phyloP scores from a whole-genome alignment of 176 grass and related monocot genomes.

The Eremochloa ophiuroides region DNA sequence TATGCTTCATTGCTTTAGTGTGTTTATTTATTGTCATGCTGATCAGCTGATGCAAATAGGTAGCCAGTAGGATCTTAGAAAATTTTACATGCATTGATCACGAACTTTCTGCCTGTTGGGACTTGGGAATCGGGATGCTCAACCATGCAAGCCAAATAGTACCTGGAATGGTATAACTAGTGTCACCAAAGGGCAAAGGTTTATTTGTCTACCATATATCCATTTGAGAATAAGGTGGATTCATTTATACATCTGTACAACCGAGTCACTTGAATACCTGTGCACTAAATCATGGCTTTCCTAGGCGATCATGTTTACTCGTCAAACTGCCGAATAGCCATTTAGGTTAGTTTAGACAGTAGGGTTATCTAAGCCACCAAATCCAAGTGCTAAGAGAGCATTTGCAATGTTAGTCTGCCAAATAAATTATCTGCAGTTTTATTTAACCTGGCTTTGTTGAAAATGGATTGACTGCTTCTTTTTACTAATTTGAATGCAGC shows the following conservation, averaged over 20 bases:
- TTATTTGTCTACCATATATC: background rate
- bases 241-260: background rate
- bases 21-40: background rate
- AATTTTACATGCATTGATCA: background rate
- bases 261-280: background rate
- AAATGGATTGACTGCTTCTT: background rate
- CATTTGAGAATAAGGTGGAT: background rate
- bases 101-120: background rate
- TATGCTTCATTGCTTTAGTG: background rate
- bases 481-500: conserved; percentile 19
- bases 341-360: background rate
- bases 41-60: background rate
- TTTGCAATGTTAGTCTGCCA: background rate
- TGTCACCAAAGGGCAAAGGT: background rate
- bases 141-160: background rate
- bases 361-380: background rate
- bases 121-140: too few species aligned
- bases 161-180: background rate
- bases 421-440: background rate
- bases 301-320: background rate
- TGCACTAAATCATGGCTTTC: background rate
- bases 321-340: background rate
- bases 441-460: background rate
- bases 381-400: background rate
- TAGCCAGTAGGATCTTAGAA: background rate